These are phyloP conservation scores for Echium plantagineum DNA, from an alignment of 257 asterid species.

Conservation along the genomic window DNA sequence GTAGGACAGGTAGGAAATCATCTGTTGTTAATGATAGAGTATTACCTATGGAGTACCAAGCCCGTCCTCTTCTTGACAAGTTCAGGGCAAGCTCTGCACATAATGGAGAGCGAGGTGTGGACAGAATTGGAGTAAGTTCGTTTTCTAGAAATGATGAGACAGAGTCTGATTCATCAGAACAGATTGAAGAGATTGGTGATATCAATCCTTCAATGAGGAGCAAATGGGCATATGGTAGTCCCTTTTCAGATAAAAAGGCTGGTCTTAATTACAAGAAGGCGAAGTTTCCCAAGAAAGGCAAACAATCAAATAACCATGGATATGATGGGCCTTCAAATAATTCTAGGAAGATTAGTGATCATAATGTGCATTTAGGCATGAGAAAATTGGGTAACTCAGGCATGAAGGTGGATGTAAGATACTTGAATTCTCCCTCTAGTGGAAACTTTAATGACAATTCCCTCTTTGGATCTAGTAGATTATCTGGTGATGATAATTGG, in stretches of 20 bases:
- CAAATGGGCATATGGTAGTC: constrained; percentile 85
- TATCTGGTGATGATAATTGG: constrained; percentile 30
- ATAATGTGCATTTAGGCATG: constrained; percentile 29
- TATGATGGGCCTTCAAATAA: constrained; percentile 42
- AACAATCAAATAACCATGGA: constrained; percentile 30
- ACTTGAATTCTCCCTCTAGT: constrained; percentile 30
- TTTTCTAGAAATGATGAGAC: constrained; percentile 65
- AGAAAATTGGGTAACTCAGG: constrained; percentile 22
- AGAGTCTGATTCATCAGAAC: constrained; percentile 90
- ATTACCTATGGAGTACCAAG: constrained; percentile 39
- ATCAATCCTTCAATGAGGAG: constrained; percentile 92
- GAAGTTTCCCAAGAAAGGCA: constrained; percentile 39
- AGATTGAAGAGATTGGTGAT: constrained; percentile 55
- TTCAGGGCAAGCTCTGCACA: constrained; percentile 28
- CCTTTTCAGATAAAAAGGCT: constrained; percentile 44
- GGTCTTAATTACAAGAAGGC: constrained; percentile 32
- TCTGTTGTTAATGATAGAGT: constrained; percentile 38
- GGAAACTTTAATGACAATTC: constrained; percentile 29
- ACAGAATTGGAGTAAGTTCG: constrained; percentile 24
- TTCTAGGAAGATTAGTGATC: constrained; percentile 29
- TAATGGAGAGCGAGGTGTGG: constrained; percentile 42
- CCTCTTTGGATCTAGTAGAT: constrained; percentile 36
- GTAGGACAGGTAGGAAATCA: constrained; percentile 43
- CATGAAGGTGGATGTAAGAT: constrained; percentile 37
- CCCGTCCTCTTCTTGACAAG: constrained; percentile 38